Evolutionary conservation across 352 stramenopile genomes (phyloP).

Genomic region (Globisporangium cystogenes): DNA sequence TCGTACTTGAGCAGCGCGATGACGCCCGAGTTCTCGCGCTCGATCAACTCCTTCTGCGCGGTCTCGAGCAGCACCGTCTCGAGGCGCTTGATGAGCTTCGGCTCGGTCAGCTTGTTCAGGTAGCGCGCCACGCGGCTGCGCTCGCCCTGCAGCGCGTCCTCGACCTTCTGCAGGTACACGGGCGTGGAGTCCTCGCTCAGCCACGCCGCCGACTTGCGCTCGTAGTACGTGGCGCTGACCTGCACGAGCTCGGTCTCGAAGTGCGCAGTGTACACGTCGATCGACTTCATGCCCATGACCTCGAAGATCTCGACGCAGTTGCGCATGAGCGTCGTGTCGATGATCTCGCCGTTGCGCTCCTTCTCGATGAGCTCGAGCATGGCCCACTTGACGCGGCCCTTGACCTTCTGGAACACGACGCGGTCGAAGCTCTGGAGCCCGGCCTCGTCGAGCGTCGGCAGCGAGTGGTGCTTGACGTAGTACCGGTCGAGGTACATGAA

Average conservation of each 20-base stretch:
- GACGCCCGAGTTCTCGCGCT: conserved; percentile 97
- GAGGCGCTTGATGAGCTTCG: conserved; percentile 92
- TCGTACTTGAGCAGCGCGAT: conserved; percentile 96
- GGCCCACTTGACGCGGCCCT: conserved; percentile 70
- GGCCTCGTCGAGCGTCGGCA: conserved; percentile 94
- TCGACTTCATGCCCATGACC: conserved; percentile 95
- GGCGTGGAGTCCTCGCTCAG: conserved; percentile 97
- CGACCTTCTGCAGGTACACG: conserved; percentile 96
- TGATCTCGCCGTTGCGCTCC: conserved; percentile 96
- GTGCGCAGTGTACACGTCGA: conserved; percentile 96
- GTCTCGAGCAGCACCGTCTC: conserved; percentile 94
- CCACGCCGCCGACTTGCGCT: conserved; percentile 96
- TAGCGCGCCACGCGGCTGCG: conserved; percentile 92
- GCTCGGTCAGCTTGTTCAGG: conserved; percentile 94
- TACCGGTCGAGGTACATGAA: conserved; percentile 99
- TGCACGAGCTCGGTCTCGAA: conserved; percentile 94
- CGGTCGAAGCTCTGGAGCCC: conserved; percentile 79
- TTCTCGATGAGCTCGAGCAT: conserved; percentile 98
- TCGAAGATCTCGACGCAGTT: conserved; percentile 98
- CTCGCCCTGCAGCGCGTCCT: conserved; percentile 76
- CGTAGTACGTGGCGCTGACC: conserved; percentile 94
- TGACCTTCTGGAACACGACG: conserved; percentile 83
- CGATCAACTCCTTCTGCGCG: conserved; percentile 94
- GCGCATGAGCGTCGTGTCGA: conserved; percentile 96
- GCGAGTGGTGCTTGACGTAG: conserved; percentile 96